A percentile compares a stretch with the other conserved stretches of the same genome.
Conservation (phyloP, 2,329 filamentous ascomycete species). For the Cordyceps tenuipes region DNA sequence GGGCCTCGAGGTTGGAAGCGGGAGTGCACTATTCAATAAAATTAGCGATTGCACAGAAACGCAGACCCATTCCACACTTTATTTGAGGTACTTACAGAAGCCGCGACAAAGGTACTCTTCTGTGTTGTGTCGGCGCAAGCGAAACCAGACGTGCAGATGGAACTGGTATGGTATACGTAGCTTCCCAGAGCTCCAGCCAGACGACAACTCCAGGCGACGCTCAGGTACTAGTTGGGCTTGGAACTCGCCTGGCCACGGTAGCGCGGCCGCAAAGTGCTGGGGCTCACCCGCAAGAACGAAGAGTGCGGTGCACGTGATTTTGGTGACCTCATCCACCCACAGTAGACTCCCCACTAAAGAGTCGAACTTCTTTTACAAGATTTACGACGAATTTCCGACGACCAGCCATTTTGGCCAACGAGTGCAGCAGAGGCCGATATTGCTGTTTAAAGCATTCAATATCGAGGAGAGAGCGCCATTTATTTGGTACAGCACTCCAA, state of each 20-base stretch:
- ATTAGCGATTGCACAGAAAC: neutral
- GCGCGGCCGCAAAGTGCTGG: neutral
- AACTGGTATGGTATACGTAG: constrained; percentile 15
- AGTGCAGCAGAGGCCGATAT: constrained; percentile 1
- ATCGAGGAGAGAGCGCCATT: neutral
- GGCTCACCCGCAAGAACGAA: neutral
- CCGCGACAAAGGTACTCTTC: neutral
- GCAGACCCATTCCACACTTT: neutral
- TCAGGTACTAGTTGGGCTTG: no score
- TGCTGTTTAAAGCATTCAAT: neutral
- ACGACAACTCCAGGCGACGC: no score
- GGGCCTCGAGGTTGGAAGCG: neutral
- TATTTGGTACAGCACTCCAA: neutral
- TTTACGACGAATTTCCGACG: constrained; percentile 12
- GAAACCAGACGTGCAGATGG: neutral
- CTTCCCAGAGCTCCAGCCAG: constrained; percentile 4
- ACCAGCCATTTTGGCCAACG: constrained; percentile 3
- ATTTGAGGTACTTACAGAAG: neutral
- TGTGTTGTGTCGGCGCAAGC: neutral
- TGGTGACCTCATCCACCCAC: constrained; percentile 20
- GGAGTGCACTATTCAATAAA: neutral
- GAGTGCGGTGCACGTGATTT: constrained; percentile 19
- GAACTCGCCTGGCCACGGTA: neutral
- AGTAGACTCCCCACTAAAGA: constrained; percentile 16
- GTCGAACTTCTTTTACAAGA: constrained; percentile 14